Conservation (phyloP, 2,329 filamentous ascomycete genomes). For the Colletotrichum siamense region DNA sequence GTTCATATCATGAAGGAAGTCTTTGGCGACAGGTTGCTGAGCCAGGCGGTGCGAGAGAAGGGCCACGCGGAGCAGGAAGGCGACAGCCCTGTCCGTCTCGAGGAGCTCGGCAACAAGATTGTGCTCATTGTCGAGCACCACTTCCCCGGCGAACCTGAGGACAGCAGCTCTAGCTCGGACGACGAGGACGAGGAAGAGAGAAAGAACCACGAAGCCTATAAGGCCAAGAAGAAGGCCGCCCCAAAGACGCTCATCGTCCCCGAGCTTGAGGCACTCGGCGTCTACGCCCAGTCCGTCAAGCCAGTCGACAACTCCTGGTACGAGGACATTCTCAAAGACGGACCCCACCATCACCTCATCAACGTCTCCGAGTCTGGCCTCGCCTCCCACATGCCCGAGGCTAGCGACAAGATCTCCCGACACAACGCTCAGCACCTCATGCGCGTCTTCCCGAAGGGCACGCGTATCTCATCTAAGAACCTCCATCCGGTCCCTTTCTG, state of each 20-base stretch:
- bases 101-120: conserved; percentile 67
- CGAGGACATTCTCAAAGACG: conserved; percentile 56
- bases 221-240: conserved; percentile 55
- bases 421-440: conserved; percentile 73
- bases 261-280: conserved; percentile 68
- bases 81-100: conserved; percentile 60
- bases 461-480: conserved; percentile 70
- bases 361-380: conserved; percentile 72
- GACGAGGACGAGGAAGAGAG: conserved; percentile 51
- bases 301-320: conserved; percentile 71
- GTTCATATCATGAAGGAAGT: conserved; percentile 71
- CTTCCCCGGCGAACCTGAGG: conserved; percentile 55
- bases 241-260: conserved; percentile 61
- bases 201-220: conserved; percentile 43
- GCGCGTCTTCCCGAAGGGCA: conserved; percentile 74
- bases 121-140: conserved; percentile 73
- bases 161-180: conserved; percentile 37
- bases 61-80: conserved; percentile 61
- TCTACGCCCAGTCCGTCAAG: conserved; percentile 75
- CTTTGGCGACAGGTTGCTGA: conserved; percentile 65
- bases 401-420: conserved; percentile 52
- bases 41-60: conserved; percentile 59
- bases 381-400: conserved; percentile 51
- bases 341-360: conserved; percentile 70
- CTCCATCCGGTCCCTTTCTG: conserved; percentile 68